Evolutionary conservation across 2,329 filamentous ascomycete species (phyloP), one percentile per base, ranked within the genome.

Genomic region (Exophiala xenobiotica): DNA sequence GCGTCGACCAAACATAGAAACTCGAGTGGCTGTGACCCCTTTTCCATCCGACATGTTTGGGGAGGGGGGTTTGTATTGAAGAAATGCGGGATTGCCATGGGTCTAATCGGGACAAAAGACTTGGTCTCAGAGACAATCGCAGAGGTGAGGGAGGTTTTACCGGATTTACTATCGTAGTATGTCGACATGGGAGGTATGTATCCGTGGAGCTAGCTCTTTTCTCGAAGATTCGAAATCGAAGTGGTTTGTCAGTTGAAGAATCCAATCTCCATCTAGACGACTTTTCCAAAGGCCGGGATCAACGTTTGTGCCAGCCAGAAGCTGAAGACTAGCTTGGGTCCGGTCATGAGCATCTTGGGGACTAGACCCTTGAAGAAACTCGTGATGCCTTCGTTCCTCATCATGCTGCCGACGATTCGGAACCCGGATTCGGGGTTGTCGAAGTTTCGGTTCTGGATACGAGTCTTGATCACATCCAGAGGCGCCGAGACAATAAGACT

Each of bases 301-400:
- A 99, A 78, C 23, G 93, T 97, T 79, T 99, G 93, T 51, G 93
- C 93, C 68, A 99, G 83, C 93, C 93, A 99, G 85, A 99, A 99
- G 56, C 91, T 96, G 79, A 99, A 99, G 58, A 97, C 93, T 55
- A 99, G 81, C 82, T 99, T 99, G 58, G 93, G 93, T 19, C 93
- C 95, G 12, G 93, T 99, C 93, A 99, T 99, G 66, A 99, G 81
- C 60, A 99, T 83, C 86, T 99, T 99, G 57, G 93, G 93, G 43
- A 90, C 87, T 60, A 99, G 75, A 37, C 93, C 93, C 83, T 99
- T 99, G 83, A 99, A 99, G 82, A 99, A 97, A 65, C 87, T 86
- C 12, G 79, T 76, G 52, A 86, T 68, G 18, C 92, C 93, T 74
- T 99, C 93, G 63, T 96, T 83, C 77, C 85, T 88, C 60, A 88